Evolutionary conservation across 371 early-diverging fungal genomes (phyloP), one percentile per base, ranked within the genome.

Genomic region (Syncephalastrum sp.): DNA sequence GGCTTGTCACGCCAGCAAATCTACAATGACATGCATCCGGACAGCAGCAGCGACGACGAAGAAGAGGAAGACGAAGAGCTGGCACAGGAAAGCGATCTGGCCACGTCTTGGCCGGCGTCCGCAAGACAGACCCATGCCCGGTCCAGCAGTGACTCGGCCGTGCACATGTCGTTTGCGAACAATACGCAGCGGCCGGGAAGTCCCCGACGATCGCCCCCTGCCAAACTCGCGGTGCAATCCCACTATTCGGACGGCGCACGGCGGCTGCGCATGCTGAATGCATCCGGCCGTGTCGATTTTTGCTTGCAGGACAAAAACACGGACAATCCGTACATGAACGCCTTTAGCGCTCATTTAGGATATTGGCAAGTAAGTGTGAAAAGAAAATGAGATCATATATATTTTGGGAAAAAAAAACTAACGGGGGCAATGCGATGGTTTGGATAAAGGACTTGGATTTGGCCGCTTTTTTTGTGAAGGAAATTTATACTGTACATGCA

Each of bases 231-330:
- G 5, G 29, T 60, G 50, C 38, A 60, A 44, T 29, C 64, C 25
- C 50, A 56, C 38, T 70, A 77, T 61, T 58, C 64, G 42, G 48
- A 72, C 47, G 73, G 82, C 53, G 63, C 81, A 62, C 52, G 70
- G 68, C 55, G 79, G 49, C 51, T 87, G 45, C 69, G 69, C n/a
- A 69, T 70, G 42, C 64, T 92, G 52, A 92, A 92, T 67, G 75
- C 74, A 10, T 80, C 82, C 13, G 91, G 89, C 0, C 77, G 91
- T 5, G 77, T 93, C 2, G 93, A 93, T 63, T 92, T 80, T 69
- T 86, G 82, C 52, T 63, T 93, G 33, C 91, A 91, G 68, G 90
- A 91, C 59, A 89, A 90, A 15, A 65, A 90, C 29, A 70, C 92
- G 43, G 92, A 91, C 61, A 89, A 89, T 54, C 84, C 90, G 7